phyloP scores from a whole-genome alignment of 2,329 filamentous ascomycete species.

The Ophiostoma sp. region DNA sequence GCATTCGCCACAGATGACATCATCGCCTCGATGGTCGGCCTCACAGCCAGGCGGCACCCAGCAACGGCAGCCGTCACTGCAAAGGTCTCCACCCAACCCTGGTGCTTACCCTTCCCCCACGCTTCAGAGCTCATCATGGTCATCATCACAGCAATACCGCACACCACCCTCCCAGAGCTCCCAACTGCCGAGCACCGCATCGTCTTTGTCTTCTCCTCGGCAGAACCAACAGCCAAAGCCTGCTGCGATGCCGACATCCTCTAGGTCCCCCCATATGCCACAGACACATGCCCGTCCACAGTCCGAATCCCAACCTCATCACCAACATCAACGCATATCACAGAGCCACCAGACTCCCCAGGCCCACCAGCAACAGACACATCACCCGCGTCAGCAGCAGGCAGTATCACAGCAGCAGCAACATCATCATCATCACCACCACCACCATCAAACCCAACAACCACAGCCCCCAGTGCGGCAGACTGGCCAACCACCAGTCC shows the following conservation, averaged over 20 bases:
- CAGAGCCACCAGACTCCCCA: neutral
- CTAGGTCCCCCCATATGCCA: neutral
- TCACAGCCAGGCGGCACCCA: neutral
- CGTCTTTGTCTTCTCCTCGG: neutral
- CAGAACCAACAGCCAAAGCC: neutral
- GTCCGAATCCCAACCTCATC: neutral
- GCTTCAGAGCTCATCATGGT: neutral
- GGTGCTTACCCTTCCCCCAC: neutral
- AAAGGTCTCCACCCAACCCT: neutral
- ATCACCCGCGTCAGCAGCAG: neutral
- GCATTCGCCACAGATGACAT: neutral
- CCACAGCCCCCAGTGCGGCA: neutral
- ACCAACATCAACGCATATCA: neutral
- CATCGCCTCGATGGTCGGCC: neutral
- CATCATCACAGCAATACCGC: neutral
- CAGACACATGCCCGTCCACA: neutral
- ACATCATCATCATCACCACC: neutral
- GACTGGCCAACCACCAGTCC: neutral
- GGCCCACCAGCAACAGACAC: neutral
- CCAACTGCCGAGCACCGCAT: neutral
- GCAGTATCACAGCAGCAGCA: neutral
- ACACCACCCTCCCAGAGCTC: neutral
- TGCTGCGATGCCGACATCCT: no score
- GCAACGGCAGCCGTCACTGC: conserved; percentile 12
- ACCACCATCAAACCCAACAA: neutral